Evolutionary conservation across 2,329 filamentous ascomycete genomes (phyloP).

Genomic region (Talaromyces sp.): DNA sequence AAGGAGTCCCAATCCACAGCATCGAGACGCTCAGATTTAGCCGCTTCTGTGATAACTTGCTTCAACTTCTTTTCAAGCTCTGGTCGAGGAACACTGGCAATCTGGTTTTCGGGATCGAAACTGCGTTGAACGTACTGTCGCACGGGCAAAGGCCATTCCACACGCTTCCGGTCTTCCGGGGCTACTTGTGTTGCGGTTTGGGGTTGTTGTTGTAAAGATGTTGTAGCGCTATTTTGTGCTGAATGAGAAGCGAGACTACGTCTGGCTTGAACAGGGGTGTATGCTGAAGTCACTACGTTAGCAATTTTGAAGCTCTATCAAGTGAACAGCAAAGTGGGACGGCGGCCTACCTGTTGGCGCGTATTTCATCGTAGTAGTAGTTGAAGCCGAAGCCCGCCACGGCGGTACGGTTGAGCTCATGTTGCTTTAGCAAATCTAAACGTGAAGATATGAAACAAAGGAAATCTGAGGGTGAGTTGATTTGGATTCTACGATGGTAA

Average conservation of each 20-base stretch:
- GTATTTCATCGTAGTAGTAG: constrained; percentile 30
- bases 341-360: constrained; percentile 31
- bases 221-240: constrained; percentile 22
- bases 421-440: constrained; percentile 19
- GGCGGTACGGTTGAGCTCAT: constrained; percentile 42
- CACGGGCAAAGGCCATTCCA: constrained; percentile 77
- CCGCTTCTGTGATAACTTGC: constrained; percentile 76
- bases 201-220: constrained; percentile 25
- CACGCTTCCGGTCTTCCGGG: constrained; percentile 50
- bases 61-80: constrained; percentile 86
- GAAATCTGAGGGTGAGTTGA: constrained; percentile 13
- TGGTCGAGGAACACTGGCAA: constrained; percentile 57
- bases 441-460: constrained; percentile 17
- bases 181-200: constrained; percentile 32
- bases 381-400: constrained; percentile 36
- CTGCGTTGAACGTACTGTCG: constrained; percentile 85
- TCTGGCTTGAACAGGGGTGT: constrained; percentile 60
- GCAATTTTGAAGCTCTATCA: not conserved
- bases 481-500: constrained; percentile 16
- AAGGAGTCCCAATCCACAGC: constrained; percentile 77
- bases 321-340: constrained; percentile 5
- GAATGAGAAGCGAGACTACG: constrained; percentile 54
- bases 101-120: constrained; percentile 71
- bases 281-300: constrained; percentile 47
- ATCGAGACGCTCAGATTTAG: constrained; percentile 68